A percentile compares a stretch with the other conserved stretches of the same genome.
phyloP scores from a whole-genome alignment of 495 filamentous ascomycete species.

The Xylaria grammica region DNA sequence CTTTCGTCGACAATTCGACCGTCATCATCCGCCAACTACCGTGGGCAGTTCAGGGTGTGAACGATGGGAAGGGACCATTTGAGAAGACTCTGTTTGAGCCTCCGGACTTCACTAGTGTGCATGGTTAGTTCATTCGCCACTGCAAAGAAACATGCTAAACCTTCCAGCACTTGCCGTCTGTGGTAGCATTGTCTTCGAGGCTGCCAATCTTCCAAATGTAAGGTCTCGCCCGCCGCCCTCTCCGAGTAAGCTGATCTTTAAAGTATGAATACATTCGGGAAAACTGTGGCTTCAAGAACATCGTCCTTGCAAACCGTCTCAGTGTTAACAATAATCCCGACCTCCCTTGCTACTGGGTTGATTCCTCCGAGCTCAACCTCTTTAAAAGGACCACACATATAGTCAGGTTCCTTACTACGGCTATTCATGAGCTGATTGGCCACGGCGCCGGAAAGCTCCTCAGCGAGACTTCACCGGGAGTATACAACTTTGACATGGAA shows the following conservation, averaged over 20 bases:
- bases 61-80: constrained; percentile 45
- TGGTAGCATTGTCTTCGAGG: constrained; percentile 14
- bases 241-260: not conserved
- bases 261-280: constrained; percentile 76
- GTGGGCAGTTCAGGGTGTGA: constrained; percentile 50
- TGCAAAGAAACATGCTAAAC: not conserved
- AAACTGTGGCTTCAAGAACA: constrained; percentile 77
- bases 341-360: not conserved
- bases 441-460: constrained; percentile 84
- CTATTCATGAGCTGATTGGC: constrained; percentile 78
- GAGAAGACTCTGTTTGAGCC: constrained; percentile 76
- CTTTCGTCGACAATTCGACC: constrained; percentile 67
- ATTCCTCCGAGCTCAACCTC: not conserved
- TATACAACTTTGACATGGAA: constrained; percentile 72
- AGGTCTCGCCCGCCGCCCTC: too few species aligned
- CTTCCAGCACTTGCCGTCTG: constrained; percentile 18
- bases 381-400: not conserved
- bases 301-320: constrained; percentile 60
- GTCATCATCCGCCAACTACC: constrained; percentile 72
- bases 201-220: constrained; percentile 20
- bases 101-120: constrained; percentile 74
- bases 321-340: constrained; percentile 9
- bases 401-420: constrained; percentile 1
- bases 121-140: constrained; percentile 34
- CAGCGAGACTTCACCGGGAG: constrained; percentile 70